Conservation (phyloP, 1,284 basidiomycete genomes). For the Fomitopsis schrenkii region DNA sequence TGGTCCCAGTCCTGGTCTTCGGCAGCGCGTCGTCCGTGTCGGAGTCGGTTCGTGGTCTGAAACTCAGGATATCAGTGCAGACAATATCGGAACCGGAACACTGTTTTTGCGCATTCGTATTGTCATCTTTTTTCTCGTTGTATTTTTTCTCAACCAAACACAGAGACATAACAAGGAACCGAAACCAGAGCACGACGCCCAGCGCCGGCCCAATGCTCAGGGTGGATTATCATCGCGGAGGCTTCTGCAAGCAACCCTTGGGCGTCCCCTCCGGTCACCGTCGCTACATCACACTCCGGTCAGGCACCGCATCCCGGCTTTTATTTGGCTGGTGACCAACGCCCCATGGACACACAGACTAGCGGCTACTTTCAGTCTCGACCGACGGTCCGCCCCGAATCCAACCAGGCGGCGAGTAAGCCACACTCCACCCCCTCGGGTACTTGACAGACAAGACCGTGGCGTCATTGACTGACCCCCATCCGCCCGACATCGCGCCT, state of each 20-base stretch:
- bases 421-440: neutral
- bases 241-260: neutral
- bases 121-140: neutral
- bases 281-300: neutral
- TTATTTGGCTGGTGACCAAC: neutral
- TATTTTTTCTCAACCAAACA: neutral
- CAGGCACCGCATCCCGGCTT: neutral
- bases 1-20: neutral
- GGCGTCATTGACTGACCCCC: neutral
- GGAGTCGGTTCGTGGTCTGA: neutral
- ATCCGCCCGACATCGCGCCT: neutral
- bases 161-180: neutral
- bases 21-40: neutral
- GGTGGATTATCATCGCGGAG: neutral
- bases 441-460: neutral
- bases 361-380: neutral
- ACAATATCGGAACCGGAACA: neutral
- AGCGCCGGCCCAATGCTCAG: neutral
- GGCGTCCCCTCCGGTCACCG: neutral
- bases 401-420: neutral
- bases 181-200: neutral
- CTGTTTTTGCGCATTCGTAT: neutral
- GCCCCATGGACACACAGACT: neutral
- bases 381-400: neutral
- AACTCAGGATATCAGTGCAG: neutral